phyloP scores from a whole-genome alignment of 1,139 yeast species.

The Saccharomyces hybrid region DNA sequence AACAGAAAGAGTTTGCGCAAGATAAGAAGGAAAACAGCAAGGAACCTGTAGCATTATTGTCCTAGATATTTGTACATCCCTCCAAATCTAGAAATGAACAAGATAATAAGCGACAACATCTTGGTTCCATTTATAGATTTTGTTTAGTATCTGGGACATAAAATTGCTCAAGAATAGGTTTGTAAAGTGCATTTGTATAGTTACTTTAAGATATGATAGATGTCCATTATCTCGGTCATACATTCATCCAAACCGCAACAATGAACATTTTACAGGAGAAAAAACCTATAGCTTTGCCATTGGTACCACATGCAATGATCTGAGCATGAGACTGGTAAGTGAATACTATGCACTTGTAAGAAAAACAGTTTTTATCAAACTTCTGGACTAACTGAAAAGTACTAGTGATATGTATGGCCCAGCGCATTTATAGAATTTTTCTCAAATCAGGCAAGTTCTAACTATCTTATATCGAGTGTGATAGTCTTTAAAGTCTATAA shows the following conservation, averaged over 20 bases:
- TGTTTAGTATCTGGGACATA: neutral
- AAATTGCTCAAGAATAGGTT: neutral
- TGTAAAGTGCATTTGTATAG: neutral
- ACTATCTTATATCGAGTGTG: no score
- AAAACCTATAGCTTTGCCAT: no score
- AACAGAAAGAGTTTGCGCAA: neutral
- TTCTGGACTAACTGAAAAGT: no score
- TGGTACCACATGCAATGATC: no score
- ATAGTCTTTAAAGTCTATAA: no score
- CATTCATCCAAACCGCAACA: neutral
- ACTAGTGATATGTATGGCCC: no score
- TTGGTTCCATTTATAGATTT: neutral
- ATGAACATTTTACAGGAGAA: neutral
- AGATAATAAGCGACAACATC: neutral
- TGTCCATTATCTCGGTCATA: neutral
- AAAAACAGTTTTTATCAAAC: no score
- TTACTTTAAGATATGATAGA: neutral
- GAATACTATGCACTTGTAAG: no score
- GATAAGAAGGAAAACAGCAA: neutral
- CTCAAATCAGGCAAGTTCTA: no score
- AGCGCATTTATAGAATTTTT: no score
- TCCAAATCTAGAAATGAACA: neutral
- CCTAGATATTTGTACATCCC: neutral
- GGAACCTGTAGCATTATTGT: neutral
- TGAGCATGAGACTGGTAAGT: no score